Conservation (phyloP, 1,284 basidiomycete genomes). For the Inonotus hispidus region DNA sequence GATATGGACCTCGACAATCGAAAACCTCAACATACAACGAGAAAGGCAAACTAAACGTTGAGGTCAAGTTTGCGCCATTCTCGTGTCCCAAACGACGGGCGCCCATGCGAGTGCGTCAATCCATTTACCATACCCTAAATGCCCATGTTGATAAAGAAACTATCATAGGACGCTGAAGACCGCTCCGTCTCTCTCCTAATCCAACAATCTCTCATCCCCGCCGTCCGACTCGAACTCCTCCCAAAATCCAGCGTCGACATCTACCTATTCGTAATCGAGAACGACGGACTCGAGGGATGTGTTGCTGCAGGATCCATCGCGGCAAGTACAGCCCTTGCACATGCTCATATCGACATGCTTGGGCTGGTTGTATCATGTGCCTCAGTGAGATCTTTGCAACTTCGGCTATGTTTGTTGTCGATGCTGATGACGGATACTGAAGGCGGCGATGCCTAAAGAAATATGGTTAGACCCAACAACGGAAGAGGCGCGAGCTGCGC, state of each 20-base stretch:
- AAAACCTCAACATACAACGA: constrained; percentile 78
- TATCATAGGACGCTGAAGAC: constrained; percentile 87
- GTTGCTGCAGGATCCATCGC: constrained; percentile 83
- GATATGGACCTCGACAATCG: constrained; percentile 91
- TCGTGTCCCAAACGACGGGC: constrained; percentile 71
- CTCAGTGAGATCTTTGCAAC: constrained; percentile 43
- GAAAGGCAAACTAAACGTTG: constrained; percentile 85
- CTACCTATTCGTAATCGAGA: constrained; percentile 87
- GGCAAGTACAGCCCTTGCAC: constrained; percentile 84
- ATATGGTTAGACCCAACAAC: constrained; percentile 78
- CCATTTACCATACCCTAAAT: constrained; percentile 4
- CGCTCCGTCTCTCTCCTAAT: constrained; percentile 78
- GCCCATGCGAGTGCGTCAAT: constrained; percentile 73
- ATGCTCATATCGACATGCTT: constrained; percentile 84
- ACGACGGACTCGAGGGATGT: constrained; percentile 81
- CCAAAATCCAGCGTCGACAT: constrained; percentile 95
- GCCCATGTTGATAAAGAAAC: constrained; percentile 14
- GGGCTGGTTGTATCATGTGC: constrained; percentile 79
- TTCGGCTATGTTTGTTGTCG: background rate
- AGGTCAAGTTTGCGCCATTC: constrained; percentile 96
- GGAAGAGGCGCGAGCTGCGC: constrained; percentile 52
- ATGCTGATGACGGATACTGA: background rate
- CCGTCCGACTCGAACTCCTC: constrained; percentile 83
- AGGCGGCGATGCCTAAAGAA: constrained; percentile 27
- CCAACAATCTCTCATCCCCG: constrained; percentile 81